Evolutionary conservation across 306 rosid genomes (phyloP).

Genomic region (Rosa multiflora): DNA sequence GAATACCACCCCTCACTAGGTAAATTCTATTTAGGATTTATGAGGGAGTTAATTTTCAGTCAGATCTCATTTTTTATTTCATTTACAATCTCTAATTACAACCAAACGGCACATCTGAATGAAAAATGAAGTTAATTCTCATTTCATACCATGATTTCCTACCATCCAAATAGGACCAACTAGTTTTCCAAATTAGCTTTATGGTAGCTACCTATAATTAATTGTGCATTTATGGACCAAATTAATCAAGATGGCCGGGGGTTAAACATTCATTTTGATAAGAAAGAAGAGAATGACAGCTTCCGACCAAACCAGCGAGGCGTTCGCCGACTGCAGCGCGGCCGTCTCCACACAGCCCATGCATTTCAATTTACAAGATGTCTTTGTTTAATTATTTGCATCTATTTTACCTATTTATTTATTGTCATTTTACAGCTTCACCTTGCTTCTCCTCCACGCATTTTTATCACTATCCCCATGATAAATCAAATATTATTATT

Average conservation of each 20-base stretch:
- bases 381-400: constrained; percentile 22
- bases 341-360: constrained; percentile 54
- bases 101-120: no score
- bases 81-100: no score
- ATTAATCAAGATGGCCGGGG: neutral
- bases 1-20: no score
- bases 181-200: neutral
- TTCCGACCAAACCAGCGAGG: constrained; percentile 49
- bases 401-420: neutral
- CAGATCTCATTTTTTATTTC: no score
- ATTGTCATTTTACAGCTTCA: constrained; percentile 27
- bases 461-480: constrained; percentile 33
- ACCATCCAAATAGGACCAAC: neutral
- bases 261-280: neutral
- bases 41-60: no score
- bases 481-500: constrained; percentile 11
- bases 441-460: constrained; percentile 49
- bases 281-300: constrained; percentile 5
- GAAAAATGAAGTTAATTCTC: no score
- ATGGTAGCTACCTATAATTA: neutral
- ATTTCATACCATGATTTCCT: no score
- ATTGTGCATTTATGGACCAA: neutral
- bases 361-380: constrained; percentile 54
- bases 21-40: no score
- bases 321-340: constrained; percentile 74